These are phyloP conservation scores for Neostapfia colusana DNA, from an alignment of 176 grass and related monocot species.

Conservation along the genomic window DNA sequence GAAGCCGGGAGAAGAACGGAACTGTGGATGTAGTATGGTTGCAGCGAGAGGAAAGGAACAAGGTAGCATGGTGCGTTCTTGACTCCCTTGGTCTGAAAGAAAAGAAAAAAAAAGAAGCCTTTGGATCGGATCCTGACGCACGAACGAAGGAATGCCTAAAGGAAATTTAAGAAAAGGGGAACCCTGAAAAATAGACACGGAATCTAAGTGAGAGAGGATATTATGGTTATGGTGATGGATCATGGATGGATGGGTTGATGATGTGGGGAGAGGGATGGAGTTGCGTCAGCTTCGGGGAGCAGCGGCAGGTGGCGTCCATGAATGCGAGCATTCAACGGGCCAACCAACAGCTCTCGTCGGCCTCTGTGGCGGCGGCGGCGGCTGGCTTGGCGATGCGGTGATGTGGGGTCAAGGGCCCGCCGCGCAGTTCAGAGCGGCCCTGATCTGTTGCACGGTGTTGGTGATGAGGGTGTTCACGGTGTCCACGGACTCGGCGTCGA, in stretches of 20 bases:
- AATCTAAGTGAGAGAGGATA: not conserved
- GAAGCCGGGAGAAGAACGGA: no score
- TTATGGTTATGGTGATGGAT: constrained; percentile 27
- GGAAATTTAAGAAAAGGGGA: not conserved
- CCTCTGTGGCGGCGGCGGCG: not conserved
- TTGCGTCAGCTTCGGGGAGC: constrained; percentile 38
- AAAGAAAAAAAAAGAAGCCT: no score
- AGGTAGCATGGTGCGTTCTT: constrained; percentile 97
- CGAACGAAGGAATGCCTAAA: constrained; percentile 22
- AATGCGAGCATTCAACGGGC: constrained; percentile 47
- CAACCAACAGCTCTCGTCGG: no score
- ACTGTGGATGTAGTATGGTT: no score
- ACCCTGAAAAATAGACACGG: constrained; percentile 7
- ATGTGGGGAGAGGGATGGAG: constrained; percentile 26
- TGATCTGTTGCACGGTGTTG: constrained; percentile 90
- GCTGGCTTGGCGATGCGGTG: not conserved
- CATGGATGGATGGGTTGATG: constrained; percentile 22
- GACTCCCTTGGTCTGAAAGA: constrained; percentile 65
- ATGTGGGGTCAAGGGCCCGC: constrained; percentile 20
- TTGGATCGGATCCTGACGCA: no score
- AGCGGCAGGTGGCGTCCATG: constrained; percentile 46
- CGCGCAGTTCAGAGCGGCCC: constrained; percentile 72
- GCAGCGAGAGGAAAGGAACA: constrained; percentile 62
- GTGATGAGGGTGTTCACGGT: constrained; percentile 80
- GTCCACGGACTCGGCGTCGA: constrained; percentile 77